These are phyloP conservation scores for Hevea brasiliensis DNA, from an alignment of 345 rosid species.

Conservation along the genomic window DNA sequence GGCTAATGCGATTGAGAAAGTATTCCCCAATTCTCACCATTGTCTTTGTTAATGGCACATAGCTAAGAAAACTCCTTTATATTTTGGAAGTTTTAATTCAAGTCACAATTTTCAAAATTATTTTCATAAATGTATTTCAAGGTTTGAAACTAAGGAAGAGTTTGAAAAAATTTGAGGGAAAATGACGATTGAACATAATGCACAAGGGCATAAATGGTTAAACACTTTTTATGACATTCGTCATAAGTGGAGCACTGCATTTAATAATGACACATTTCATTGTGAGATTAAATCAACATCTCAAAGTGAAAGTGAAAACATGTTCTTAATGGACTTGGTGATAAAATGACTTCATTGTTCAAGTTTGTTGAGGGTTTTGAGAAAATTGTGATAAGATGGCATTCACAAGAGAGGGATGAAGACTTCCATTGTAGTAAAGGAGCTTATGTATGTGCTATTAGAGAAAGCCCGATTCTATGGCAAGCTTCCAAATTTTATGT, in stretches of 20 bases:
- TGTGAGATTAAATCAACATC: background rate
- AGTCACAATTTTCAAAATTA: background rate
- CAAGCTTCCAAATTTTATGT: too few species aligned
- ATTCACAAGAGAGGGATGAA: too few species aligned
- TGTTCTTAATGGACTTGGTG: background rate
- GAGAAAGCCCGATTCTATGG: too few species aligned
- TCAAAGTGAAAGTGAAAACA: background rate
- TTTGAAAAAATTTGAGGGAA: background rate
- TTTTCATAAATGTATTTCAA: background rate
- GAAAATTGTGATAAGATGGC: too few species aligned
- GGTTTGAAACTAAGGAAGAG: background rate
- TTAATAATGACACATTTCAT: background rate
- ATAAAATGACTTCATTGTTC: background rate
- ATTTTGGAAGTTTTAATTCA: background rate
- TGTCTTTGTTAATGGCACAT: conserved; percentile 1
- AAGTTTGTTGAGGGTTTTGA: background rate
- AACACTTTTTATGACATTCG: background rate
- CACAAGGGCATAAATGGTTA: background rate
- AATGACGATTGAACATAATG: background rate
- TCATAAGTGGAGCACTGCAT: background rate
- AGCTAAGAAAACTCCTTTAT: background rate
- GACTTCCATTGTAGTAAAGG: too few species aligned
- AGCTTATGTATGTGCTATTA: too few species aligned
- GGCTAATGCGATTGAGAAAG: background rate
- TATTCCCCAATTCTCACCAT: background rate